Conservation (phyloP, 228 moss, liverwort and hornwort species). For the Sphagnum fallax region DNA sequence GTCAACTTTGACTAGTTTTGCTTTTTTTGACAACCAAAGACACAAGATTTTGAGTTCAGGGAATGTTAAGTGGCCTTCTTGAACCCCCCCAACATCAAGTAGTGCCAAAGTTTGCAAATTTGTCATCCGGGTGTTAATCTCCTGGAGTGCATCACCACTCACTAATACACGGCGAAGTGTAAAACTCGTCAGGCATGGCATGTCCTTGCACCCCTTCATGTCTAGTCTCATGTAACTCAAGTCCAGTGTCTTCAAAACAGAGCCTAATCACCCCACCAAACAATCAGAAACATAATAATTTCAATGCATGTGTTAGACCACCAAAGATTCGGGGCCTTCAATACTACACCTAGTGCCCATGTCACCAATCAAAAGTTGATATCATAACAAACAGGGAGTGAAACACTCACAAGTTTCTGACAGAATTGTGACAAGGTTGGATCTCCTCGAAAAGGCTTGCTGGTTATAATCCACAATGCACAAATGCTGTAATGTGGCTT, state of each 20-base stretch:
- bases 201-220: conserved; percentile 1
- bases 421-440: conserved; percentile 30
- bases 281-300: no score
- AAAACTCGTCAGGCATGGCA: conserved; percentile 25
- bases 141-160: conserved; percentile 15
- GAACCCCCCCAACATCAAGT: conserved; percentile 34
- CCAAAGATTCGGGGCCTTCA: no score
- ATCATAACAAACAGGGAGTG: no score
- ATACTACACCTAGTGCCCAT: no score
- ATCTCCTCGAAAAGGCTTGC: conserved; percentile 46
- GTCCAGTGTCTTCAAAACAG: conserved; percentile 32
- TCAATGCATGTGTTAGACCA: no score
- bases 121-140: conserved; percentile 27
- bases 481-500: conserved; percentile 30
- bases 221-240: conserved; percentile 55
- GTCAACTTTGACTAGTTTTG: conserved; percentile 25
- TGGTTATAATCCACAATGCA: conserved; percentile 57
- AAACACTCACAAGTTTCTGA: conserved; percentile 40
- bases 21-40: conserved; percentile 36
- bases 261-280: conserved; percentile 16
- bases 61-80: conserved; percentile 15
- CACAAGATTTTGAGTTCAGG: conserved; percentile 30
- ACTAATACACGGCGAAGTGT: conserved; percentile 45
- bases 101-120: conserved; percentile 34
- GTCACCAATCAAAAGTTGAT: no score